phyloP scores from a whole-genome alignment of 2,329 filamentous ascomycete genomes.

The Aspergillus japonicus region DNA sequence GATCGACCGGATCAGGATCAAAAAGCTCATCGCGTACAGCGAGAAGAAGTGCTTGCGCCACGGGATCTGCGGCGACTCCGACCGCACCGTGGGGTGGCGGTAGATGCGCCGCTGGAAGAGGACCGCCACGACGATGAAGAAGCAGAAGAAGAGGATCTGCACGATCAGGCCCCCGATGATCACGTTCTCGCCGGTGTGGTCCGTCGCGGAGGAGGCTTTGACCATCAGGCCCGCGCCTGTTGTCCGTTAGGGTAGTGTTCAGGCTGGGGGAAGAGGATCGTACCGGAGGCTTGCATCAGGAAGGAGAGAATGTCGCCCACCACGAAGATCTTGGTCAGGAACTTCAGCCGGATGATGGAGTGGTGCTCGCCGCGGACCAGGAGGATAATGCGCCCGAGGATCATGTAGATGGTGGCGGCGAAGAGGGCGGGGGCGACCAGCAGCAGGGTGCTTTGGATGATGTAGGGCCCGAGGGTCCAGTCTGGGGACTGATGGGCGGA shows the following conservation, averaged over 20 bases:
- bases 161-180: constrained; percentile 19
- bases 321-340: constrained; percentile 51
- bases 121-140: constrained; percentile 16
- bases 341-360: constrained; percentile 44
- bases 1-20: constrained; percentile 32
- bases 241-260: neutral
- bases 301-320: constrained; percentile 49
- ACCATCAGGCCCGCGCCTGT: constrained; percentile 9
- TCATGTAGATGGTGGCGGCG: constrained; percentile 52
- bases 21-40: constrained; percentile 23
- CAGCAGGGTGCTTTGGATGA: constrained; percentile 9
- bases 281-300: constrained; percentile 40
- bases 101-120: constrained; percentile 20
- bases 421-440: constrained; percentile 50
- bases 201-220: constrained; percentile 8
- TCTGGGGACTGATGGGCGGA: constrained; percentile 8
- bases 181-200: constrained; percentile 15
- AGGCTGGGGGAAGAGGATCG: neutral
- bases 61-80: neutral
- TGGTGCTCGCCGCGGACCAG: constrained; percentile 41
- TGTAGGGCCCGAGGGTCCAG: constrained; percentile 11
- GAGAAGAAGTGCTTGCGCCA: constrained; percentile 14
- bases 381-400: constrained; percentile 46
- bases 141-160: constrained; percentile 21
- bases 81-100: constrained; percentile 10